A percentile compares a stretch with the other conserved stretches of the same genome.
These are phyloP conservation scores for Carex littledalei DNA, from an alignment of 176 grass and related monocot genomes.

Conservation along the genomic window DNA sequence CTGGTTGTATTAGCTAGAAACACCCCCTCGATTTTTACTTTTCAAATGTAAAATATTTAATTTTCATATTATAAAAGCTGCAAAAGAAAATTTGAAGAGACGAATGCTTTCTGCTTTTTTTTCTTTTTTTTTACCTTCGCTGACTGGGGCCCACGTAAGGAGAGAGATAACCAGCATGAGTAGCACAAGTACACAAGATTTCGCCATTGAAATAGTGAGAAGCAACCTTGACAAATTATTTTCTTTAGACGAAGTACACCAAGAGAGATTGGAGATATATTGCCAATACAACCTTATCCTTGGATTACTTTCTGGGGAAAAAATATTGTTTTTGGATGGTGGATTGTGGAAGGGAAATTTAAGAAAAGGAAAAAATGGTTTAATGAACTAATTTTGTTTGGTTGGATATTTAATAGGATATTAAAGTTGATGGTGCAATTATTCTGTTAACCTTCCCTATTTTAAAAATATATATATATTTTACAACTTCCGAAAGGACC, in stretches of 20 bases:
- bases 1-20: not conserved
- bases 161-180: not conserved
- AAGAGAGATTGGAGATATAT: not conserved
- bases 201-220: constrained; percentile 17
- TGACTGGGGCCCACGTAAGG: not conserved
- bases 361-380: not conserved
- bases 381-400: not conserved
- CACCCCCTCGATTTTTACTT: not conserved
- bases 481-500: not conserved
- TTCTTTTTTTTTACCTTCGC: not conserved
- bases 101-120: not conserved
- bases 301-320: not conserved
- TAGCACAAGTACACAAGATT: not conserved
- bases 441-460: not conserved
- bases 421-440: not conserved
- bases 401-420: not conserved
- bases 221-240: not conserved
- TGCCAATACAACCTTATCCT: not conserved
- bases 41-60: not conserved
- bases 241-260: not conserved
- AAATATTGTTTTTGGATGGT: not conserved
- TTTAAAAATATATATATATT: too few species aligned
- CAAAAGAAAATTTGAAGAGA: too few species aligned
- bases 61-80: not conserved
- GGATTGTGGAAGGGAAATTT: not conserved